Evolutionary conservation across 345 rosid species (phyloP).

Genomic region (Eucalyptus pauciflora): DNA sequence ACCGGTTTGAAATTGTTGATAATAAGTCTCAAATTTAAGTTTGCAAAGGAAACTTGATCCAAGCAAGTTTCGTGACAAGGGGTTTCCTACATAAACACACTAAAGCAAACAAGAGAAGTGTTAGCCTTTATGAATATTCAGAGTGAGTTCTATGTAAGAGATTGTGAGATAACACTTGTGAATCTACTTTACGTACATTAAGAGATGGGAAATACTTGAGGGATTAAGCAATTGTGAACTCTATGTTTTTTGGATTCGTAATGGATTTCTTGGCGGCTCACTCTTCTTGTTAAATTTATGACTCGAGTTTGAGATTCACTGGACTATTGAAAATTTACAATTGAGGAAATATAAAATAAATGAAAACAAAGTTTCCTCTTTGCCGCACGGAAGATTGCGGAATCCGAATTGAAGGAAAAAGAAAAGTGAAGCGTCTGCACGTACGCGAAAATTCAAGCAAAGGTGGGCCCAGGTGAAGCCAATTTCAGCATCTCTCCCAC

Average conservation of each 20-base stretch:
- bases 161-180: neutral
- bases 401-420: no score
- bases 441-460: no score
- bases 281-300: no score
- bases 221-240: neutral
- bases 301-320: no score
- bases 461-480: no score
- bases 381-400: no score
- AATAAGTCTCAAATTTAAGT: neutral
- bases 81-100: neutral
- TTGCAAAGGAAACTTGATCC: neutral
- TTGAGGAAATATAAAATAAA: no score
- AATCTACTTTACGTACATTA: no score
- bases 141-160: neutral
- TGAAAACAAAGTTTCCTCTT: no score
- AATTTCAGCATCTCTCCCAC: no score
- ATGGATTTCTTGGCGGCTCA: neutral
- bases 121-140: neutral
- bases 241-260: neutral
- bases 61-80: neutral
- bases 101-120: neutral
- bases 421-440: no score
- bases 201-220: neutral
- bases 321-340: no score
- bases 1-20: neutral